Evolutionary conservation across 2,329 filamentous ascomycete species (phyloP), one percentile per base, ranked within the genome.

Genomic region (Claviceps sp.): DNA sequence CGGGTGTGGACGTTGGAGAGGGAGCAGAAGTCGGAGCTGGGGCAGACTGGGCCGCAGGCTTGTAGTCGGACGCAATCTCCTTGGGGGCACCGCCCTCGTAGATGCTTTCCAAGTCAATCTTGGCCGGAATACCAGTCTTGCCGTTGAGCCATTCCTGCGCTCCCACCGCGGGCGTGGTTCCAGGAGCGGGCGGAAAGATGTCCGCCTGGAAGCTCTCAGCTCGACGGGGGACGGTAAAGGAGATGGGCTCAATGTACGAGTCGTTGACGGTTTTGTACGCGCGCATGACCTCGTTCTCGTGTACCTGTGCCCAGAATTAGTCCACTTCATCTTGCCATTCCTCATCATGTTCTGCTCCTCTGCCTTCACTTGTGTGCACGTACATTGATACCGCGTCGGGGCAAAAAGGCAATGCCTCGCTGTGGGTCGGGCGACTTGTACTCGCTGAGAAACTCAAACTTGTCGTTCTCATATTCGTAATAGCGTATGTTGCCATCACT

Each of bases 401-500:
- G 93, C 65, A 97, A 71, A 69, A 98, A 97, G 38, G 89, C 93
- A 61, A 98, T 78, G 61, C 93, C 93, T 65, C 93, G 82, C 72
- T 98, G 93, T 37, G 93, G 91, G 58, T 98, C 93, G 41, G 77
- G 74, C n/a, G 93, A 97, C 72, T 96, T 95, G 78, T 97, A 93
- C 68, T 97, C 91, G 57, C 89, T 94, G 51, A 98, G 74, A 70
- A 87, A 95, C 70, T 98, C 91, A 65, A 98, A 96, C 70, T 96
- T 96, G 76, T 97, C 91, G 71, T 97, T 95, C 66, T 94, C 87
- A 64, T 94, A 95, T 71, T 98, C 93, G 68, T 87, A 98, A 77
- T 98, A 98, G 57, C 93, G 90, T 65, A 98, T 98, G 71, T 98
- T 98, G 64, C 93, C 93, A 65, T 98, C 93, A 69, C 88, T 93